A percentile compares a stretch with the other conserved stretches of the same genome.
phyloP scores from a whole-genome alignment of 805 yeast species.

The Wickerhamomyces hampshirensis region DNA sequence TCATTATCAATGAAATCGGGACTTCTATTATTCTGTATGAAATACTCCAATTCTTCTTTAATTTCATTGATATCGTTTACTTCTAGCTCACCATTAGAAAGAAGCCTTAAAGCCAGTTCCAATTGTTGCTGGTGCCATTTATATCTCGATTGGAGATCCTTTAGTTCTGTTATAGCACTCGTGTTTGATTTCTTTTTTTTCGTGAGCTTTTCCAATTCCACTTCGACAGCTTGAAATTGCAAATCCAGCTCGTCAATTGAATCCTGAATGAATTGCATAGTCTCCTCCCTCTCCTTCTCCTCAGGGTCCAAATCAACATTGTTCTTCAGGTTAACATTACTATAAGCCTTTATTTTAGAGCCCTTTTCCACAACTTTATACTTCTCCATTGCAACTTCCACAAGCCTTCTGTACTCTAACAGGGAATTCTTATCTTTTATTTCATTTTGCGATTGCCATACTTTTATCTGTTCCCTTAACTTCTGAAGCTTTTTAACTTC shows the following conservation, averaged over 20 bases:
- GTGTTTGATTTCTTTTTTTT: conserved; percentile 51
- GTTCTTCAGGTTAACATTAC: conserved; percentile 82
- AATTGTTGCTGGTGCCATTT: conserved; percentile 74
- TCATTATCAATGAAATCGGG: conserved; percentile 92
- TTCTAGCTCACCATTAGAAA: conserved; percentile 77
- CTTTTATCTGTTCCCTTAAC: conserved; percentile 89
- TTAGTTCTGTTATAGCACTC: conserved; percentile 54
- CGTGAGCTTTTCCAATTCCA: conserved; percentile 55
- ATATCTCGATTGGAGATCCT: conserved; percentile 62
- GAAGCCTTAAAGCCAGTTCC: conserved; percentile 68
- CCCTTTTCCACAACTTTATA: conserved; percentile 91
- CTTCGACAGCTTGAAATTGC: conserved; percentile 74
- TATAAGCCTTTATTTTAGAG: conserved; percentile 88
- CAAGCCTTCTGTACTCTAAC: conserved; percentile 66
- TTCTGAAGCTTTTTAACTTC: conserved; percentile 94
- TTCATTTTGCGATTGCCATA: conserved; percentile 87
- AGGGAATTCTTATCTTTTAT: conserved; percentile 83
- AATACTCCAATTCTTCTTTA: conserved; percentile 85
- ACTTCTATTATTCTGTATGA: conserved; percentile 87
- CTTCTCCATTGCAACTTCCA: conserved; percentile 85
- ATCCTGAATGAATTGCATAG: conserved; percentile 61
- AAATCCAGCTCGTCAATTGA: conserved; percentile 74
- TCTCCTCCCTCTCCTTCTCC: conserved; percentile 72
- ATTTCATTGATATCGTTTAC: conserved; percentile 71
- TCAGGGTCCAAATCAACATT: conserved; percentile 63